Evolutionary conservation across 208 protist species (phyloP).

Genomic region (Trypanosoma theileri): DNA sequence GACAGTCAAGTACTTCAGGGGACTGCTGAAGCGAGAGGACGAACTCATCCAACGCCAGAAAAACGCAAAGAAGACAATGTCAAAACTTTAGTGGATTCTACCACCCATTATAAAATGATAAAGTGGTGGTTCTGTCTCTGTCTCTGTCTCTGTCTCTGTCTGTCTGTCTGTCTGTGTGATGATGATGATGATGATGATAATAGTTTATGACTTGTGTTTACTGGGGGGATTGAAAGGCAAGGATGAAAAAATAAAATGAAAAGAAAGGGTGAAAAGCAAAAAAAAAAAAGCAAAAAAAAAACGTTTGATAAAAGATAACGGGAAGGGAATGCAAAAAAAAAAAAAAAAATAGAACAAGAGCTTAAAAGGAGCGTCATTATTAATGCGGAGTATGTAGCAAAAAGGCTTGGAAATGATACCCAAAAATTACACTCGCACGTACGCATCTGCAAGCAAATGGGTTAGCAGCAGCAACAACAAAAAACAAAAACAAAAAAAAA

Average conservation of each 20-base stretch:
- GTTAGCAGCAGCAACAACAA: background rate
- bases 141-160: too few species aligned
- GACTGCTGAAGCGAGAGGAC: constrained; percentile 66
- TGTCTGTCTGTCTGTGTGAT: background rate
- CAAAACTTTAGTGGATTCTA: constrained; percentile 37
- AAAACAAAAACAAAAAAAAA: constrained; percentile 20
- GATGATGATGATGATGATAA: background rate
- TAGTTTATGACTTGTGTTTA: too few species aligned
- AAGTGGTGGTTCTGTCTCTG: too few species aligned
- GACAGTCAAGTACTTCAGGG: constrained; percentile 94
- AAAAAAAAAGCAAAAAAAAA: background rate
- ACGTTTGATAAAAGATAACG: too few species aligned
- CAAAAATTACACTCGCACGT: background rate
- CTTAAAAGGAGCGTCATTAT: background rate
- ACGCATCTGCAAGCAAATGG: background rate
- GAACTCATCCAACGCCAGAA: constrained; percentile 55
- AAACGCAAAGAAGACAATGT: constrained; percentile 29
- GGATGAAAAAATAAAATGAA: background rate
- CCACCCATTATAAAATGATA: too few species aligned
- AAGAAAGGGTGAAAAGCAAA: background rate
- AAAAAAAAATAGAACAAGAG: too few species aligned
- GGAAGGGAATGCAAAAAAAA: background rate
- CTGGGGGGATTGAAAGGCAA: too few species aligned
- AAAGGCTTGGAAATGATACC: background rate
- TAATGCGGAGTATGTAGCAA: too few species aligned